Percentiles rank a stretch among this genome's conserved stretches.
Evolutionary conservation across 2,329 filamentous ascomycete species (phyloP).

Genomic region (Plectosphaerella sp.): DNA sequence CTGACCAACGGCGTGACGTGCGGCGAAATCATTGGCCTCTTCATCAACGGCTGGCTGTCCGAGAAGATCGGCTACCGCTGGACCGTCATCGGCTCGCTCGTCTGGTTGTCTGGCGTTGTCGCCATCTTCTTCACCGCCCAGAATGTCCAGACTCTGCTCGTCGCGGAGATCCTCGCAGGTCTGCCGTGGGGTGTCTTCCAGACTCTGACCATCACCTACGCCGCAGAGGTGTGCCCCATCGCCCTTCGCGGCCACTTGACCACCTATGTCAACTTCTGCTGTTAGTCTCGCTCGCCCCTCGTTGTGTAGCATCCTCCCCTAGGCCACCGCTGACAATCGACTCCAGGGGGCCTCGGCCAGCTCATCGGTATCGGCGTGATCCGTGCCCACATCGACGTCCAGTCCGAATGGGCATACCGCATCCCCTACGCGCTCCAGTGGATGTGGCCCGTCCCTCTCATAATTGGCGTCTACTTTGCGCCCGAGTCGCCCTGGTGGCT

Average conservation of each 20-base stretch:
- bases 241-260: constrained; percentile 67
- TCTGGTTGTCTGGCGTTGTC: constrained; percentile 51
- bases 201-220: constrained; percentile 59
- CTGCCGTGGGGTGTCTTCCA: constrained; percentile 60
- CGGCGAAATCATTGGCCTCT: constrained; percentile 63
- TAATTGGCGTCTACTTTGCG: constrained; percentile 62
- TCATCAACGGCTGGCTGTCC: constrained; percentile 61
- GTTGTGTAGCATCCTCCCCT: too few relatives aligned
- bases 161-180: constrained; percentile 59
- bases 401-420: constrained; percentile 65
- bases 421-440: constrained; percentile 72
- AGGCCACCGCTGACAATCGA: background rate
- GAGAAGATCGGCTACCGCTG: constrained; percentile 66
- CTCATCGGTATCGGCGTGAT: constrained; percentile 71
- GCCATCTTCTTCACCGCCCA: constrained; percentile 62
- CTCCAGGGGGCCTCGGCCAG: constrained; percentile 56
- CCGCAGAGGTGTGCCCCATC: constrained; percentile 68
- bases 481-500: constrained; percentile 74
- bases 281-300: background rate
- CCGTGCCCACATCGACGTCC: constrained; percentile 58
- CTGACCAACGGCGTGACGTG: constrained; percentile 55
- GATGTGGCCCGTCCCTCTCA: constrained; percentile 70
- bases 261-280: constrained; percentile 71
- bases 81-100: constrained; percentile 56
- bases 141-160: constrained; percentile 53